phyloP scores from a whole-genome alignment of 495 filamentous ascomycete genomes.

The Talaromyces liani region DNA sequence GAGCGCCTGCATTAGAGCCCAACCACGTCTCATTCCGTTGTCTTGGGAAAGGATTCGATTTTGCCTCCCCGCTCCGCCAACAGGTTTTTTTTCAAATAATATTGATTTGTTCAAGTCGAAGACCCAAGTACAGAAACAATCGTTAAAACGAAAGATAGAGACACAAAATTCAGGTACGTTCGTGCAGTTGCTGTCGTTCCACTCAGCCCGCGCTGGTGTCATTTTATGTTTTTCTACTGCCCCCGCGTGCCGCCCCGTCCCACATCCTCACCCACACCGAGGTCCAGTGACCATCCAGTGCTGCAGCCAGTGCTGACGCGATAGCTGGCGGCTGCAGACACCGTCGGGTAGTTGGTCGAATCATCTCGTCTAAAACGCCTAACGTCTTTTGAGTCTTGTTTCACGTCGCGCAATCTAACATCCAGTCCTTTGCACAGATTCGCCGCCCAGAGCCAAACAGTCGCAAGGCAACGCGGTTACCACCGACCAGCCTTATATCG shows the following conservation, averaged over 20 bases:
- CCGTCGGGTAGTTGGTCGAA: conserved; percentile 33
- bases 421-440: background rate
- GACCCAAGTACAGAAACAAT: background rate
- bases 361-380: conserved; percentile 25
- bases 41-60: background rate
- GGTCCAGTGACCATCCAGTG: conserved; percentile 37
- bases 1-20: conserved; percentile 42
- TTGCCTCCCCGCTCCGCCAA: background rate
- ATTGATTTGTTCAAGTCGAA: background rate
- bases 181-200: background rate
- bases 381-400: conserved; percentile 20
- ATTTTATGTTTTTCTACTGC: background rate
- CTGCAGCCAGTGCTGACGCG: conserved; percentile 40
- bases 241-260: conserved; percentile 18
- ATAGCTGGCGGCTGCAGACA: conserved; percentile 31
- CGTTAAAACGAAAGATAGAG: background rate
- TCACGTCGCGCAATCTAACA: conserved; percentile 16
- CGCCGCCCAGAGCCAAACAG: background rate
- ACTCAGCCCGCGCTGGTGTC: background rate
- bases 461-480: background rate
- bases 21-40: conserved; percentile 38
- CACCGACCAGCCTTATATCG: conserved; percentile 11
- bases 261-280: conserved; percentile 10
- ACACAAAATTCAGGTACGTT: background rate
- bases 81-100: background rate